phyloP scores from a whole-genome alignment of 2,329 filamentous ascomycete species.

The Nothophaeocryptopus gaeumannii region DNA sequence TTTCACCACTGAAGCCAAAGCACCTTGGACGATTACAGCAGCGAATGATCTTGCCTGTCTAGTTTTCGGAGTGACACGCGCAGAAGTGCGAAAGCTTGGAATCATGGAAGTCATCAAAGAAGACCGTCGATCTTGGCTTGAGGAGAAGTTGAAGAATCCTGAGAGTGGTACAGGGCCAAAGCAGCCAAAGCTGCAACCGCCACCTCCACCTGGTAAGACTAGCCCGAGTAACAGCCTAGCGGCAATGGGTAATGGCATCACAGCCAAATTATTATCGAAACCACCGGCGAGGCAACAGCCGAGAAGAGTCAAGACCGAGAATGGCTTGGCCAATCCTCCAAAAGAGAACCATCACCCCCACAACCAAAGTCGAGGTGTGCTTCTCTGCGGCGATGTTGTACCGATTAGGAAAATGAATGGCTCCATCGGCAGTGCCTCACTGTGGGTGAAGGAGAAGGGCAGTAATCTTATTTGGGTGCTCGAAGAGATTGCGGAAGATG shows the following conservation, averaged over 20 bases:
- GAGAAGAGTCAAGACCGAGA: constrained; percentile 64
- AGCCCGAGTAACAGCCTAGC: constrained; percentile 43
- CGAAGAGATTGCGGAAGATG: constrained; percentile 95
- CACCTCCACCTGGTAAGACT: constrained; percentile 32
- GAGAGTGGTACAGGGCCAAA: constrained; percentile 40
- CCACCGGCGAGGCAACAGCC: constrained; percentile 59
- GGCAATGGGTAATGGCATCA: constrained; percentile 78
- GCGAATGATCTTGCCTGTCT: constrained; percentile 95
- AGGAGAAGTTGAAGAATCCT: constrained; percentile 72
- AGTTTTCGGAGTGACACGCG: constrained; percentile 98
- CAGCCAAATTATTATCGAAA: constrained; percentile 82
- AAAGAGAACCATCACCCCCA: constrained; percentile 52
- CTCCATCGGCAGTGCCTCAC: constrained; percentile 81
- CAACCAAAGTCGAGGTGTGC: constrained; percentile 78
- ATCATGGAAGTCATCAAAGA: constrained; percentile 93
- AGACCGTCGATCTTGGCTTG: constrained; percentile 84
- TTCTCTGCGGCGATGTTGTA: constrained; percentile 96
- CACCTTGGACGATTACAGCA: constrained; percentile 92
- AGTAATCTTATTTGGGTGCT: constrained; percentile 95
- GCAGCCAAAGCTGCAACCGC: constrained; percentile 21
- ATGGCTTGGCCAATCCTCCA: constrained; percentile 53
- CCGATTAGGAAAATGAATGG: constrained; percentile 96
- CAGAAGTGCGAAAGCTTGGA: constrained; percentile 89
- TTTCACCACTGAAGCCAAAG: constrained; percentile 87
- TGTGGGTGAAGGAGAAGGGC: constrained; percentile 98